Evolutionary conservation across 1,284 basidiomycete species (phyloP).

Genomic region (Ustilago sp.): DNA sequence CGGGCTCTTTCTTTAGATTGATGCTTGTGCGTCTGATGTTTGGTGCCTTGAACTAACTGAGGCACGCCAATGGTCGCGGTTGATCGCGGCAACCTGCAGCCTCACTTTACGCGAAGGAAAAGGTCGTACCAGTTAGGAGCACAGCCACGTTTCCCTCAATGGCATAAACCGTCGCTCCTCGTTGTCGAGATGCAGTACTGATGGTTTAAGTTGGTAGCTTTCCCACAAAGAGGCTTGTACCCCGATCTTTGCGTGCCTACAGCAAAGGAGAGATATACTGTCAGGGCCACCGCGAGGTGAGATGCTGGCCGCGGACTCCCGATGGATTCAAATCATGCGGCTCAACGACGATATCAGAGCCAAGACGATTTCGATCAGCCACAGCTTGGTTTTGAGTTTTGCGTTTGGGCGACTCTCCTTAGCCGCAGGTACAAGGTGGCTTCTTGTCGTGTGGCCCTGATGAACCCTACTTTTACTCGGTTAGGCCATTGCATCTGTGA

Average conservation of each 20-base stretch:
- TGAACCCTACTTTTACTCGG: constrained; percentile 5
- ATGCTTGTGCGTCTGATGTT: background rate
- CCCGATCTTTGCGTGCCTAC: background rate
- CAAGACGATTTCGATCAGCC: background rate
- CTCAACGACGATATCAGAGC: background rate
- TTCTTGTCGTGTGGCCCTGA: background rate
- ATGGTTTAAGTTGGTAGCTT: constrained; percentile 3
- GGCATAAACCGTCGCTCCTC: background rate
- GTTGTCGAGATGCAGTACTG: background rate
- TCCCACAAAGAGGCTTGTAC: background rate
- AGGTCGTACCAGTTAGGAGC: background rate
- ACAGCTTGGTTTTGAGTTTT: background rate
- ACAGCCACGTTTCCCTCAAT: background rate
- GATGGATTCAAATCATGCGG: background rate
- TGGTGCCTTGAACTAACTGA: background rate
- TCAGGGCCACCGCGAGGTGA: background rate
- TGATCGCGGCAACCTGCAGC: background rate
- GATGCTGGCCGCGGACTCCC: background rate
- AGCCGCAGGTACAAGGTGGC: background rate
- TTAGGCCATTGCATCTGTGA: background rate
- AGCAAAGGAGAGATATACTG: background rate
- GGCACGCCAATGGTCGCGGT: background rate
- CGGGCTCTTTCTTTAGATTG: background rate
- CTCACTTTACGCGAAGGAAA: constrained; percentile 3
- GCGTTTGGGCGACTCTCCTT: background rate